phyloP scores from a whole-genome alignment of 164 flowering plant genomes.

The Euptelea pleiosperma region DNA sequence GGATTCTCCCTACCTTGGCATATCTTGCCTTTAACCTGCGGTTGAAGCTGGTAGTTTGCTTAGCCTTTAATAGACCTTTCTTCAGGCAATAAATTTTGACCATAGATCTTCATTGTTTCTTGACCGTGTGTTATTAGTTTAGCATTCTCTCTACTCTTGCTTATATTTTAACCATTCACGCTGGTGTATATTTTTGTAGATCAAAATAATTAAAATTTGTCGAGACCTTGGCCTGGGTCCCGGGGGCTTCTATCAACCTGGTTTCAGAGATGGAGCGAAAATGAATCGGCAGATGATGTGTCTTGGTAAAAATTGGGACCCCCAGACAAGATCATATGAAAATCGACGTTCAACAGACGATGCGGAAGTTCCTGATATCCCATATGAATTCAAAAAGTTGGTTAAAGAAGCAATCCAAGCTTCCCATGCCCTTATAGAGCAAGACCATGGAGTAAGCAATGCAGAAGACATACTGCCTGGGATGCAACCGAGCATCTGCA shows the following conservation, averaged over 20 bases:
- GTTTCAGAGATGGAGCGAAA: conserved; percentile 52
- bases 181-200: conserved; percentile 30
- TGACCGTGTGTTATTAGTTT: not conserved
- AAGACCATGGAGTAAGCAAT: conserved; percentile 7
- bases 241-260: conserved; percentile 90
- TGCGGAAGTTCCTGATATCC: conserved; percentile 57
- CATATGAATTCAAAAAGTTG: conserved; percentile 37
- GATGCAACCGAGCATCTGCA: conserved; percentile 70
- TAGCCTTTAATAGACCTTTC: too few species aligned
- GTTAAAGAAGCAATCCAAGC: conserved; percentile 49
- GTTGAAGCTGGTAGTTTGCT: too few species aligned
- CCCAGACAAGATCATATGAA: conserved; percentile 45
- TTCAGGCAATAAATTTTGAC: too few species aligned
- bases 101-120: not conserved
- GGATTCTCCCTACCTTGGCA: too few species aligned
- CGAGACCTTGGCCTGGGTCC: conserved; percentile 54
- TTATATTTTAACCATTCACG: too few species aligned
- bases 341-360: conserved; percentile 42
- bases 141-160: not conserved
- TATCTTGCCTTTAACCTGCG: too few species aligned
- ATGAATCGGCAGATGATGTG: conserved; percentile 79
- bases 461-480: conserved; percentile 41
- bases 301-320: conserved; percentile 87
- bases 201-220: conserved; percentile 50
- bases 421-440: conserved; percentile 35